Percentiles rank a stretch among this genome's conserved stretches.
phyloP scores from a whole-genome alignment of 2,329 filamentous ascomycete genomes.

The Fusarium palustre region DNA sequence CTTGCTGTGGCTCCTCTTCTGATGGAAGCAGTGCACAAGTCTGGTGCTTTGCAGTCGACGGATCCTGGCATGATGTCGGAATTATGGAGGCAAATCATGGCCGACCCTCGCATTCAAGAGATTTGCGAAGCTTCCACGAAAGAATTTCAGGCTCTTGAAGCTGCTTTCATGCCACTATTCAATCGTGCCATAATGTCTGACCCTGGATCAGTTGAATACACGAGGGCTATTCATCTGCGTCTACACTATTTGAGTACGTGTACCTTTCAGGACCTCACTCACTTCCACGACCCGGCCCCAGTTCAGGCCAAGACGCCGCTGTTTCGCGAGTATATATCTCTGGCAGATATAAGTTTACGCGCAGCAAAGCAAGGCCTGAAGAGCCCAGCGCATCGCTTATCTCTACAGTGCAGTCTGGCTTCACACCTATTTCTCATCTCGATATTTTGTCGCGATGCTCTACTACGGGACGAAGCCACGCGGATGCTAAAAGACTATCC shows the following conservation, averaged over 20 bases:
- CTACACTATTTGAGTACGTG: slow-evolving; percentile 47
- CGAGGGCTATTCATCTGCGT: slow-evolving; percentile 51
- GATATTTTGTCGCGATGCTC: slow-evolving; percentile 50
- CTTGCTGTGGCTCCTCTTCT: slow-evolving; percentile 22
- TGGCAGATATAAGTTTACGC: slow-evolving; percentile 46
- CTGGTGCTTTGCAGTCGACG: slow-evolving; percentile 5
- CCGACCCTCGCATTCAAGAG: slow-evolving; percentile 21
- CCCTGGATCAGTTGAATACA: slow-evolving; percentile 44
- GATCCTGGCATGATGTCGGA: slow-evolving; percentile 12
- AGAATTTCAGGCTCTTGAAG: slow-evolving; percentile 40
- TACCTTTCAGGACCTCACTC: slow-evolving; percentile 47
- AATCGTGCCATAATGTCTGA: slow-evolving; percentile 46
- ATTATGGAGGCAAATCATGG: slow-evolving; percentile 15
- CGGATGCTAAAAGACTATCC: slow-evolving; percentile 51
- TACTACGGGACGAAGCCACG: slow-evolving; percentile 50
- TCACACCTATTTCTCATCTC: slow-evolving; percentile 43
- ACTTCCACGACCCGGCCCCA: slow-evolving; percentile 40
- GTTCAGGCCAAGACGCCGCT: slow-evolving; percentile 44
- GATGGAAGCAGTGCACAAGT: slow-evolving; percentile 14
- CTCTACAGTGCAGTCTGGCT: slow-evolving; percentile 48
- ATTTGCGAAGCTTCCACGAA: slow-evolving; percentile 21
- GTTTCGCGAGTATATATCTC: slow-evolving; percentile 51
- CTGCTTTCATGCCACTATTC: slow-evolving; percentile 52
- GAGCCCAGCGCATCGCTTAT: slow-evolving; percentile 37
- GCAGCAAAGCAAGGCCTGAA: slow-evolving; percentile 20